Conservation (phyloP, 192 early-diverging fungal species). For the Linnemannia hyalina region DNA sequence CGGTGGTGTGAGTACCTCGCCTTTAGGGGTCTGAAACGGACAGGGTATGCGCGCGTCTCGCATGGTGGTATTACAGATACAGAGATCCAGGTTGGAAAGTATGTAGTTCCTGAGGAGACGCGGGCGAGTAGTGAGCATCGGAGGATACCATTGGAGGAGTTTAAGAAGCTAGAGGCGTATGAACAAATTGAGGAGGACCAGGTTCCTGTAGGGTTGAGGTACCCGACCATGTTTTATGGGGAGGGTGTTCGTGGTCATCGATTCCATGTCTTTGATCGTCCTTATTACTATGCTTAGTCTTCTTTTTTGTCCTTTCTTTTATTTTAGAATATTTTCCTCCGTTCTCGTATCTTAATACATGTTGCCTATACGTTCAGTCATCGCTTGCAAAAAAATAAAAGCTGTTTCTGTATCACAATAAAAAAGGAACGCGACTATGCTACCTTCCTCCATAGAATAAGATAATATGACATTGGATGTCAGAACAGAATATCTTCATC, state of each 20-base stretch:
- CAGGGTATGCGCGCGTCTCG: slow-evolving; percentile 77
- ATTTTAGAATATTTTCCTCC: neutral
- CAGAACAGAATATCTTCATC: neutral
- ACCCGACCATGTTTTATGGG: slow-evolving; percentile 73
- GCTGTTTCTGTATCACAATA: too few relatives aligned
- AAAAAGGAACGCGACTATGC: too few relatives aligned
- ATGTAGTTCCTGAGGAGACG: slow-evolving; percentile 62
- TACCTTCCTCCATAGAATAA: too few relatives aligned
- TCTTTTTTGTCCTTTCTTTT: neutral
- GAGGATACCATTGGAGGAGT: slow-evolving; percentile 6
- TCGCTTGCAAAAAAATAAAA: too few relatives aligned
- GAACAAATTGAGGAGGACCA: slow-evolving; percentile 62
- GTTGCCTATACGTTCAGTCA: neutral
- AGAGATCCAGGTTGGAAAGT: slow-evolving; percentile 83
- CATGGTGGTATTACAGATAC: slow-evolving; percentile 86
- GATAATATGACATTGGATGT: too few relatives aligned
- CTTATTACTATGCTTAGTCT: slow-evolving; percentile 68
- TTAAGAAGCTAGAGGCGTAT: slow-evolving; percentile 62
- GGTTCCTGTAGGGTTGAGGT: slow-evolving; percentile 63
- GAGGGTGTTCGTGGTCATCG: slow-evolving; percentile 74
- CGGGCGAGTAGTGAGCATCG: slow-evolving; percentile 29
- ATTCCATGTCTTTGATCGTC: slow-evolving; percentile 82
- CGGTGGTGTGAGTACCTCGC: slow-evolving; percentile 86
- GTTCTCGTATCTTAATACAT: neutral
- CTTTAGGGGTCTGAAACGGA: slow-evolving; percentile 75